Evolutionary conservation across 2,329 filamentous ascomycete genomes (phyloP), one percentile per base, ranked within the genome.

Genomic region (Parastagonospora nodorum): DNA sequence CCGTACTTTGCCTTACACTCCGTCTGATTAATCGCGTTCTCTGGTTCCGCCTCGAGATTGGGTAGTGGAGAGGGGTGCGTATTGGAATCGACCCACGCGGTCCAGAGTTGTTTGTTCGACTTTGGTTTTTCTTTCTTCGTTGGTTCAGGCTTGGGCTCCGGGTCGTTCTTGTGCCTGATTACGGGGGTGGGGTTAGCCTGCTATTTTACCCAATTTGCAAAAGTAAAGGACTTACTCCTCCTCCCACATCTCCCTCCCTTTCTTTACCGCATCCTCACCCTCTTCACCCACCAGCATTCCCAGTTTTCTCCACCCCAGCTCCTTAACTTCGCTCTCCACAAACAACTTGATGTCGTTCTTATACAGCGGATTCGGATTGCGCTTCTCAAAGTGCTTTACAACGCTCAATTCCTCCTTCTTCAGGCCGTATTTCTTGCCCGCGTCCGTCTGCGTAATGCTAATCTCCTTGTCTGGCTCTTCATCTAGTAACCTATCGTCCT

Each of bases 391-490:
- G 24, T 54, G 48, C 10, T 24, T 24, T 2, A 60, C 10, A 2
- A 42, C 36, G 1, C 2, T 27, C 27, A 61, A 14, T 2, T 58
- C 56, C 12, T 45, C 51, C 14, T 50, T 50, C 44, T 57, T 61
- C 28, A 61, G 28, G 2, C 45, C 50, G n/a, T 60, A 61, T 12
- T 51, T 48, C 27, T 55, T 51, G 11, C 44, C 14, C 2, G 45
- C 48, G n/a, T 60, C 52, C 2, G 47, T 57, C 15, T 61, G 58
- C 4, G 53, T 61, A 37, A 61, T 59, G 1, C 35, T 46, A 12
- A 40, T 43, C 4, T 50, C 43, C 14, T 40, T 45, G 9, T 10
- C 11, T 2, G 55, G 55, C 11, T 57, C 55, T 2, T 14, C 40
- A 12, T 42, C 42, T 5, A 57, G 36, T 14, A 57, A 29, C 24